Evolutionary conservation across 352 stramenopile species (phyloP).

Genomic region (Thraustochytrium sp.): DNA sequence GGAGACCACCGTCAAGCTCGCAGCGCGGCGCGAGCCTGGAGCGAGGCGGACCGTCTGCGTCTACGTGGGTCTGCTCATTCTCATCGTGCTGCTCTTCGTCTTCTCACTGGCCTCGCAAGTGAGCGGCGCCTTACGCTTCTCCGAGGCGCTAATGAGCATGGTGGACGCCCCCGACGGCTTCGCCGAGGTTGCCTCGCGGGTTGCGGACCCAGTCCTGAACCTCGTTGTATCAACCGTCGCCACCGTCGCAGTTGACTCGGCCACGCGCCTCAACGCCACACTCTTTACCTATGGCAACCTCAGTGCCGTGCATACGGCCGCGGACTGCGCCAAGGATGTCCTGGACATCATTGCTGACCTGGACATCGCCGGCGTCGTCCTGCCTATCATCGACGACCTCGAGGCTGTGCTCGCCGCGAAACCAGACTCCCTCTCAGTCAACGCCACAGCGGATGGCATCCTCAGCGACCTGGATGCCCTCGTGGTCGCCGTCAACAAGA

Average conservation of each 20-base stretch:
- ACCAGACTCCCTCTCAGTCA: background rate
- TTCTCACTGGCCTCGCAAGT: background rate
- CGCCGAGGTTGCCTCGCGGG: background rate
- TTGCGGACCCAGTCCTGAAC: background rate
- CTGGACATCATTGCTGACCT: background rate
- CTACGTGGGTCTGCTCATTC: background rate
- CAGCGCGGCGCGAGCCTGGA: no score
- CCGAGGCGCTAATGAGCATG: background rate
- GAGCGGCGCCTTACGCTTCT: background rate
- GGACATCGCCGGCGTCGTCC: background rate
- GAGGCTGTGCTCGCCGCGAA: background rate
- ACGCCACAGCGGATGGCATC: background rate
- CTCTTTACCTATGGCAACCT: background rate
- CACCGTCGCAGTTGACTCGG: background rate
- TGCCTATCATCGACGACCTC: background rate
- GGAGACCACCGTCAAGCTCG: no score
- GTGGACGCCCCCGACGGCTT: constrained; percentile 33
- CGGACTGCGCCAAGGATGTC: background rate
- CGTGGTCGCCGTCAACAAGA: background rate
- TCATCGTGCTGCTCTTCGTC: constrained; percentile 33
- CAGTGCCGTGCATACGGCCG: background rate
- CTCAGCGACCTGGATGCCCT: background rate
- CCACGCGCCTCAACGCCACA: background rate
- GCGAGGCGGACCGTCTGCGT: constrained; percentile 32
- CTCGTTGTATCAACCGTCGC: background rate